Conservation (phyloP, 2,329 filamentous ascomycete species). For the Endoconidiophora laricicola region DNA sequence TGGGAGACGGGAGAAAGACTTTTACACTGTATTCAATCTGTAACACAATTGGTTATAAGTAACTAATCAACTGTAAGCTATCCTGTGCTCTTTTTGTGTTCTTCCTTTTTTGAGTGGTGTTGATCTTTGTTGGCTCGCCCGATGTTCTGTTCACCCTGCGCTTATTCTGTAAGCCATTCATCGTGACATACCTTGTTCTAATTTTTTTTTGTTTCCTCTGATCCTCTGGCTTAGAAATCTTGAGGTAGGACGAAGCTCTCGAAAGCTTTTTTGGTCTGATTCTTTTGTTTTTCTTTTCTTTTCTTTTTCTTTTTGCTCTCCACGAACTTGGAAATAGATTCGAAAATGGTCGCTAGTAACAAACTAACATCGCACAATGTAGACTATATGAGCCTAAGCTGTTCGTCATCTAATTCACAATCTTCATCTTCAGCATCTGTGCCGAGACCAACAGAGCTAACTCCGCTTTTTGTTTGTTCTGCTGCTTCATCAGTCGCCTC, state of each 20-base stretch:
- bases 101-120: neutral
- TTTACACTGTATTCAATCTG: slow-evolving; percentile 4
- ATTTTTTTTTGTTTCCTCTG: too few species aligned
- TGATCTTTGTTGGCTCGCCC: too few species aligned
- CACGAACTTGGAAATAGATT: too few species aligned
- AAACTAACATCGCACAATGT: neutral
- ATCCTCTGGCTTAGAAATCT: too few species aligned
- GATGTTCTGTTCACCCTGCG: too few species aligned
- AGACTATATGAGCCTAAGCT: slow-evolving; percentile 1
- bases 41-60: neutral
- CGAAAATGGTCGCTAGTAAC: too few species aligned
- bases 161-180: too few species aligned
- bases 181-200: too few species aligned
- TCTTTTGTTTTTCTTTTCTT: too few species aligned
- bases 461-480: slow-evolving; percentile 6
- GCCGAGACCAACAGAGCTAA: neutral
- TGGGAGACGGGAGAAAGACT: slow-evolving; percentile 39
- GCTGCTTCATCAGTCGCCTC: slow-evolving; percentile 15
- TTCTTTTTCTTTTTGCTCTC: too few species aligned
- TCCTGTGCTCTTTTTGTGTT: neutral
- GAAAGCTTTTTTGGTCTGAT: too few species aligned
- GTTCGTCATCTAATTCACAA: neutral
- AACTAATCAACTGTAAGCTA: neutral
- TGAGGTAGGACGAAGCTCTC: too few species aligned
- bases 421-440: neutral